phyloP scores from a whole-genome alignment of 73 alveolate species.

The Tetrahymena thermophila region DNA sequence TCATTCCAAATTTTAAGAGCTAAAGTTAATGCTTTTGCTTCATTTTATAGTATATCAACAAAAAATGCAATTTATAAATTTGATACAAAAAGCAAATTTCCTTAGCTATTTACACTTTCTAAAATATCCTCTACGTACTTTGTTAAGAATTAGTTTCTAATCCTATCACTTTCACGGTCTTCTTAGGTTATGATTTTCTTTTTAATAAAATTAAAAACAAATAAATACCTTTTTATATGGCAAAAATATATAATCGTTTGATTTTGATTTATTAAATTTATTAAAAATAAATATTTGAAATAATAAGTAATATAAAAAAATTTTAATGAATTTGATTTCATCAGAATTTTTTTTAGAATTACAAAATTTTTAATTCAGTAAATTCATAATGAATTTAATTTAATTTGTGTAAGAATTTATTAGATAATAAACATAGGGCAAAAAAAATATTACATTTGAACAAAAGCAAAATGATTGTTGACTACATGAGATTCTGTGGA shows the following conservation, averaged over 20 bases:
- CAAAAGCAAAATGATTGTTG: not conserved
- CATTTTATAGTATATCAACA: not conserved
- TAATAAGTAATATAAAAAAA: too few relatives aligned
- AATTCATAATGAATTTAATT: too few relatives aligned
- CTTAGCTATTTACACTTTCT: not conserved
- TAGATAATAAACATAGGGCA: too few relatives aligned
- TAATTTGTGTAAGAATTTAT: not conserved
- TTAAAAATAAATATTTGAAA: too few relatives aligned
- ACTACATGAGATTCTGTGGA: not conserved
- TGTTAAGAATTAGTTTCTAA: not conserved
- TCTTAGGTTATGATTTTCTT: not conserved
- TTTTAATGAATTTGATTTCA: too few relatives aligned
- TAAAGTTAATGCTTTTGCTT: not conserved
- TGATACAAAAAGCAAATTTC: not conserved
- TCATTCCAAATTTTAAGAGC: not conserved
- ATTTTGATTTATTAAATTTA: too few relatives aligned
- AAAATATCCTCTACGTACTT: not conserved
- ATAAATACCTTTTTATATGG: too few relatives aligned
- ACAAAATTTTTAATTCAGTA: too few relatives aligned
- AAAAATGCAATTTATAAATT: not conserved
- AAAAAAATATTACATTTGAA: not conserved
- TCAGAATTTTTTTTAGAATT: too few relatives aligned
- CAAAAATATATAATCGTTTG: too few relatives aligned
- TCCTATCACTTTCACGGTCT: not conserved
- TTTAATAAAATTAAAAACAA: too few relatives aligned